Percentiles rank a stretch among this genome's conserved stretches.
Conservation (phyloP, 306 rosid species). For the Inga laurina region DNA sequence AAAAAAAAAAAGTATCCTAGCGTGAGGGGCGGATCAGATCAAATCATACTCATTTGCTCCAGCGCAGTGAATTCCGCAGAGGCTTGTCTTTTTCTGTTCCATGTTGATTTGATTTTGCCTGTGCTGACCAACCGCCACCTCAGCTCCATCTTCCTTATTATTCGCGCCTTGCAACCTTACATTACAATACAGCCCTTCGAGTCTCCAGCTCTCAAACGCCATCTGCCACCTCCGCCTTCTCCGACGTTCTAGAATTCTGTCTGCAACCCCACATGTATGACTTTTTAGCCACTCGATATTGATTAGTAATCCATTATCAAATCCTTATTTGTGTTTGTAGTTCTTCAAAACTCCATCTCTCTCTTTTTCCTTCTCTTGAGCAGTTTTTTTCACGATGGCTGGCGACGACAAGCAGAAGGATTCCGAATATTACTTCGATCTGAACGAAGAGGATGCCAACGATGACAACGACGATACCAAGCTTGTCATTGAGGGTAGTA, state of each 20-base stretch:
- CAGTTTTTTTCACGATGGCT: constrained; percentile 37
- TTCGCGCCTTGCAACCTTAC: not conserved
- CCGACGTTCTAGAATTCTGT: not conserved
- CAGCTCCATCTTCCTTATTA: not conserved
- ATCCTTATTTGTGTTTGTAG: not conserved
- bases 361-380: not conserved
- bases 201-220: not conserved
- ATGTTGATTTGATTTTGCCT: not conserved
- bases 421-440: constrained; percentile 37
- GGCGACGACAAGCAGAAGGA: constrained; percentile 28
- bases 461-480: constrained; percentile 27
- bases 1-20: no score
- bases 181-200: not conserved
- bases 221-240: not conserved
- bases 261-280: not conserved
- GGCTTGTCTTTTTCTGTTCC: not conserved
- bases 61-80: no score
- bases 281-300: not conserved
- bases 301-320: no score
- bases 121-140: not conserved
- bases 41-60: no score
- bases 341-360: not conserved
- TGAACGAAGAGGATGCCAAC: constrained; percentile 31
- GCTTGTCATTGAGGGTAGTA: constrained; percentile 40
- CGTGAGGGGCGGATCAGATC: no score